Base-by-base conservation (phyloP, 768 basidiomycete species). In the Boletus sp. region DNA sequence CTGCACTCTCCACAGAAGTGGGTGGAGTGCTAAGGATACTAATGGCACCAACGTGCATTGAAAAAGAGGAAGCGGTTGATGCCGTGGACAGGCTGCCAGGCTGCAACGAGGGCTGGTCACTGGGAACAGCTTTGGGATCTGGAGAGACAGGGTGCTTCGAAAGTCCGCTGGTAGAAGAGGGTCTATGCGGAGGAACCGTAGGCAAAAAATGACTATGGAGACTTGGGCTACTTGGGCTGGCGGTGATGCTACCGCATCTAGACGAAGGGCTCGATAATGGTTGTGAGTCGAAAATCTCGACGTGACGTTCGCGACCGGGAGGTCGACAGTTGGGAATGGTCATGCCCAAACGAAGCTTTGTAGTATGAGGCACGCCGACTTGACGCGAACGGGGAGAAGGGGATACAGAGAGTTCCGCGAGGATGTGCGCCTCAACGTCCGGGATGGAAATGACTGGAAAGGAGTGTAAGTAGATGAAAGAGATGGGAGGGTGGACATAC, bases 261-360 rank as follows among this genome's bases (percentile, higher is more conserved):
- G 69, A 66, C 5, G 75, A 71, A 15, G 79, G 79, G 62, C 85
- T 89, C 5, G 83, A 71, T 25, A 92, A 68, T 30, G 90, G 90
- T 65, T 92, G 90, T 3, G 90, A 92, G 65, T 88, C 80, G 62
- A 90, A 88, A 34, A 91, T 92, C 63, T 90, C 85, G 40, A 91
- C 89, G 54, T 87, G 84, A 23, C 82, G 80, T 57, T 81, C 78
- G 13, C 80, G 68, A 54, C 46, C 76, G 65, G 55, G 77, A 73
- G 52, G 45, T 23, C 79, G 79, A 40, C 76, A 77, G 45, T 75
- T 79, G 42, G 82, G 85, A 61, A 83, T 88, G 32, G 79, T 77
- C 53, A 85, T 81, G 37, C 83, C 82, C 25, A 81, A 72, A 43
- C 80, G 85, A 50, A 76, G 77, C 71, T 79, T 85, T 49, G 83